Evolutionary conservation across 179 eudicot genomes (phyloP).

Genomic region (Pouteria campechiana): DNA sequence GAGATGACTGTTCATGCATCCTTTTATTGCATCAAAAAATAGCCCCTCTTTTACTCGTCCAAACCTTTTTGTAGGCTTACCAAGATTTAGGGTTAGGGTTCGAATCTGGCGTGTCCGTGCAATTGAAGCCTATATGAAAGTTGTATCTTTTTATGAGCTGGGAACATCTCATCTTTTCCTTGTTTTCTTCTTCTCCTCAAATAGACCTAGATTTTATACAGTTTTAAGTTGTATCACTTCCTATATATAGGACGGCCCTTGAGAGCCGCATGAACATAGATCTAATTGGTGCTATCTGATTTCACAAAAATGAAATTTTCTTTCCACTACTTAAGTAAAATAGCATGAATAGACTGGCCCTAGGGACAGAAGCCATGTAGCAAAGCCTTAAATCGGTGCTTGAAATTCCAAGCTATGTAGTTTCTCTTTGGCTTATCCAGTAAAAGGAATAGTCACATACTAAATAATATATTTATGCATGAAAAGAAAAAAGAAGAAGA

Average conservation of each 20-base stretch:
- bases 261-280: conserved; percentile 2
- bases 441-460: no score
- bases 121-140: no score
- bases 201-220: background rate
- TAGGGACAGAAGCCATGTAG: background rate
- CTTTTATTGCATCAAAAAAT: background rate
- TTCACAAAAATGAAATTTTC: background rate
- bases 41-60: background rate
- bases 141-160: no score
- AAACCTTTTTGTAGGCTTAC: background rate
- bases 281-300: background rate
- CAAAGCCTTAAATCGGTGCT: conserved; percentile 7
- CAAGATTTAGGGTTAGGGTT: no score
- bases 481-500: background rate
- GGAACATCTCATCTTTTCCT: background rate
- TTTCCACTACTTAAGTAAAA: background rate
- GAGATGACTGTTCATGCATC: no score
- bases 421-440: background rate
- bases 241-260: background rate
- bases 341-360: background rate
- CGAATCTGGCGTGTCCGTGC: no score
- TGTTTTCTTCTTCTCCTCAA: background rate
- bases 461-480: no score
- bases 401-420: background rate
- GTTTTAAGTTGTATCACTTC: background rate